Evolutionary conservation across 2,329 filamentous ascomycete species (phyloP).

Genomic region (Sclerotinia sclerotiorum): DNA sequence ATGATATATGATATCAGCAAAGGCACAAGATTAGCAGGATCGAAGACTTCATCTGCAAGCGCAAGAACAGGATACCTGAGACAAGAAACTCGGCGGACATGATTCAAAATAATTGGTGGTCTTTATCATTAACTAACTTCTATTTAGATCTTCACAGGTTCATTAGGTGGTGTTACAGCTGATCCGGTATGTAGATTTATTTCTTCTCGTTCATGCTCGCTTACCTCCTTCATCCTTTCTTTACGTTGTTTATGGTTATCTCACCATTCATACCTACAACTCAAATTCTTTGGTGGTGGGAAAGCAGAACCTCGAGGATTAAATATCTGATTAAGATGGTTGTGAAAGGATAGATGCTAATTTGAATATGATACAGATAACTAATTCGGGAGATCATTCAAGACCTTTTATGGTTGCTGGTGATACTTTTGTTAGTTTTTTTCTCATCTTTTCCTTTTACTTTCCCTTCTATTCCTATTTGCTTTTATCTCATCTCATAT

Average conservation of each 20-base stretch:
- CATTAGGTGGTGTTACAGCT: constrained; percentile 14
- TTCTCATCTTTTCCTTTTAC: neutral
- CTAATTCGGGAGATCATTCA: constrained; percentile 14
- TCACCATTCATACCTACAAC: neutral
- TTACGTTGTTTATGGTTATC: neutral
- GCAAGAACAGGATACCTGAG: neutral
- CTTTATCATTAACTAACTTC: neutral
- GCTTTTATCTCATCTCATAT: neutral
- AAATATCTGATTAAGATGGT: neutral
- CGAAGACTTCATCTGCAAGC: neutral
- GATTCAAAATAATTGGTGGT: neutral
- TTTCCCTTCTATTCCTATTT: neutral
- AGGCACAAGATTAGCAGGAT: neutral
- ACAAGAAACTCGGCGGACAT: no score
- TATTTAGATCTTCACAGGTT: constrained; percentile 15
- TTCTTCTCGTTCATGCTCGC: neutral
- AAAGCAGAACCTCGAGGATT: neutral
- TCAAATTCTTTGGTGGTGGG: no score
- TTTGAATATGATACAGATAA: constrained; percentile 1
- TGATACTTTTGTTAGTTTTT: constrained; percentile 20
- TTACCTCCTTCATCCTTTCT: no score
- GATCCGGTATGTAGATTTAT: constrained; percentile 13
- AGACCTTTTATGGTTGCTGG: constrained; percentile 14
- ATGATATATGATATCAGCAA: neutral
- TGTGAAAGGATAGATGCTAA: neutral